Evolutionary conservation across 1,284 basidiomycete genomes (phyloP), one percentile per base, ranked within the genome.

Genomic region (Sporisorium iseilematis-ciliati): DNA sequence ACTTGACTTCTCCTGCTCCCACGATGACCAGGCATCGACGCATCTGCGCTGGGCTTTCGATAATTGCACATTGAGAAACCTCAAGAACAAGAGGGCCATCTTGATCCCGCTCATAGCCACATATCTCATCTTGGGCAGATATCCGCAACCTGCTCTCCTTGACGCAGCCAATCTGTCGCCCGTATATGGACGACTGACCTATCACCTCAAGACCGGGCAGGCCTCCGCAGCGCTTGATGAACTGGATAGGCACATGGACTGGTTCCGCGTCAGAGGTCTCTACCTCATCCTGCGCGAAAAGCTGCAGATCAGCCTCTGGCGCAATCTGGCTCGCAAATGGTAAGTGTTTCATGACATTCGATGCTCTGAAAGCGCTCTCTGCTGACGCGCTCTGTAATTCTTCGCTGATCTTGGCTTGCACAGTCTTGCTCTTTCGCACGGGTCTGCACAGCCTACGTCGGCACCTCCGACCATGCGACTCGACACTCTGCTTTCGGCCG

Each of bases 241-340:
- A 23, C 79, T 87, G 0, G 82, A 86, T 29, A 59, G 50, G 14
- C 78, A 83, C 55, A 78, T 79, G 57, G 77, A 83, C 23, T 86
- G 83, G 82, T 83, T 86, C 56, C 58, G 83, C 8, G 60, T 64
- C 1, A 75, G 79, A 48, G 85, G 86, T 4, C 82, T 85, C 42
- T 87, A 86, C 67, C 71, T 86, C 21, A 59, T 87, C 7, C 53
- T 87, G 41, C 52, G 75, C 25, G 86, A 87, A 41, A 87, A 87
- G 69, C 75, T 86, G 25, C 83, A 85, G 68, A 76, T 84, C 25
- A 75, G 86, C 7, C 81, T 85, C 20, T 87, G 86, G 86, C 80
- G 86, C n/a, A 86, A 86, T 54, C 63, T 87, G 26, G 73, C 83
- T 26, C 74, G 85, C 29, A 71, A 75, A 65, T 80, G 80, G 85